Evolutionary conservation across 805 yeast species (phyloP), one percentile per base, ranked within the genome.

Genomic region (Sugiyamaella chiloensis): DNA sequence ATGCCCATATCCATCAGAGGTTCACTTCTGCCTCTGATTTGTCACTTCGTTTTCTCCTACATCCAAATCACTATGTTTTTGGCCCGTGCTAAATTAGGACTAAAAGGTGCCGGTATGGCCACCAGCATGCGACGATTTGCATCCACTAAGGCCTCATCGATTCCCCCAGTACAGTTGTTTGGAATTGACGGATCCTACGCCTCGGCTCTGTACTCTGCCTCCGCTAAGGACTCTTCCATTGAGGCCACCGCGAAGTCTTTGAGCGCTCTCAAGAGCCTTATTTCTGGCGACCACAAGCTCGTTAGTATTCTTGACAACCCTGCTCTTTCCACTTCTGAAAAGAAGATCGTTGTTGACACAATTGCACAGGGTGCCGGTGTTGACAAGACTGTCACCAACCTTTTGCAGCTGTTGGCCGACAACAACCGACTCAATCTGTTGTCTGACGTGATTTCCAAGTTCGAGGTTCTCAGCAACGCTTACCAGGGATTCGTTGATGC

Each of bases 111-210:
- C n/a, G n/a, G n/a, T n/a, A n/a, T n/a, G n/a, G n/a, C n/a, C n/a
- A n/a, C 37, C 37, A 34, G 37, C 37, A 14, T 34, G 20, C 5
- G 37, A 11, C 37, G 37, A 16, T 42, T 56, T 27, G 39, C 46
- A 24, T 47, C 63, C 71, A 84, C 87, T 59, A 69, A 82, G 62
- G 71, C 74, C 63, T 51, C 78, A 50, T 79, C 78, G 63, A 83
- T 81, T 70, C 89, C 95, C 46, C 97, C 98, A 48, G 86, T 91
- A 55, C 96, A 89, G 78, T 78, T 91, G 67, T 91, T 79, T 64
- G 98, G 98, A 56, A 73, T 91, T 59, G 97, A 90, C 60, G 99
- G 98, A 66, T 89, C 98, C 56, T 91, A 91, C 71, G 99, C 98
- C 60, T 79, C 88, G 50, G 96, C 99, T 42, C 79, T 93, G 61